A percentile compares a stretch with the other conserved stretches of the same genome.
Evolutionary conservation across 306 rosid genomes (phyloP).

Genomic region (Malus sieversii): DNA sequence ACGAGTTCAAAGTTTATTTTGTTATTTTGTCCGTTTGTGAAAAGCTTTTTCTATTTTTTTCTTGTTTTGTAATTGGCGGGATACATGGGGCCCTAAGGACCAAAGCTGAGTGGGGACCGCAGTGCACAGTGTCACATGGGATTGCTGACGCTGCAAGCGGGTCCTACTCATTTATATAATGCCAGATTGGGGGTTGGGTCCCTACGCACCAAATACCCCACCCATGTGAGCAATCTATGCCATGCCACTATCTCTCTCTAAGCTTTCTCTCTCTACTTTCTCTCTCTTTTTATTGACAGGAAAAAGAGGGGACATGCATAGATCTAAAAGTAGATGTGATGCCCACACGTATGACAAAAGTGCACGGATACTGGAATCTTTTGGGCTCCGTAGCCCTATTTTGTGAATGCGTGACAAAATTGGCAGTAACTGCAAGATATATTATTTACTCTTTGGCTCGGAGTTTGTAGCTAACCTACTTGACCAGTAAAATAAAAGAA

Average conservation of each 20-base stretch:
- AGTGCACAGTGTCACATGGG: slow-evolving; percentile 52
- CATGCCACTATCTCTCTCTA: slow-evolving; percentile 21
- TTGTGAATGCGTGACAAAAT: slow-evolving; percentile 13
- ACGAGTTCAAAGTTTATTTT: too few relatives aligned
- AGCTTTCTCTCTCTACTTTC: background rate
- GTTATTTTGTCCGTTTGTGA: slow-evolving; percentile 30
- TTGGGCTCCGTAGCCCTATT: slow-evolving; percentile 33
- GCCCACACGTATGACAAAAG: slow-evolving; percentile 83
- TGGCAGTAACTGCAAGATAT: background rate
- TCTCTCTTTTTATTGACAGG: slow-evolving; percentile 9
- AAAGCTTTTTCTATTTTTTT: background rate
- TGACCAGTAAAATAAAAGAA: background rate
- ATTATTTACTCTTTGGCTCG: slow-evolving; percentile 17
- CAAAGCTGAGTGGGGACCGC: slow-evolving; percentile 24
- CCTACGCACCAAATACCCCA: slow-evolving; percentile 40
- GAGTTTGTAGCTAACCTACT: slow-evolving; percentile 19
- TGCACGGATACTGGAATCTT: slow-evolving; percentile 57
- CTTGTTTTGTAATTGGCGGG: slow-evolving; percentile 19
- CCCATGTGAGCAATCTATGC: slow-evolving; percentile 55
- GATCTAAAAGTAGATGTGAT: slow-evolving; percentile 44
- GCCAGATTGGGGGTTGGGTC: slow-evolving; percentile 50
- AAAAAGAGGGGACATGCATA: slow-evolving; percentile 28
- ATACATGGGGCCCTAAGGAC: slow-evolving; percentile 5
- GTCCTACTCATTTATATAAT: slow-evolving; percentile 35
- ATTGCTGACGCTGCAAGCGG: slow-evolving; percentile 52